Evolutionary conservation across 805 yeast genomes (phyloP), one percentile per base, ranked within the genome.

Genomic region (Sungouiozyma intestinalis): DNA sequence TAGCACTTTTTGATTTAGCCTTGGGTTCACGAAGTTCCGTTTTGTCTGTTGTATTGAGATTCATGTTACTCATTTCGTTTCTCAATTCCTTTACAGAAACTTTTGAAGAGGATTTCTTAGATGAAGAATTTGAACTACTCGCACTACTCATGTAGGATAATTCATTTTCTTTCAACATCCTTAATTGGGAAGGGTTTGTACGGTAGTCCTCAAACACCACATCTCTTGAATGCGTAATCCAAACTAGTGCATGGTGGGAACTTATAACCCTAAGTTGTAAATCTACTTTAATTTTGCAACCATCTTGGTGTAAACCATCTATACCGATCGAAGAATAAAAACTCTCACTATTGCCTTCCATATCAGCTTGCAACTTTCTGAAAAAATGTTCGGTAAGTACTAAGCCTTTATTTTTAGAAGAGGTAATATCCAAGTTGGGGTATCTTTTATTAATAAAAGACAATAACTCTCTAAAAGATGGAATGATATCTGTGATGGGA

Each of bases 311-410:
- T 2, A 64, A 52, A 9, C 83, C 95, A 44, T 69, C 67, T 8
- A 86, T 68, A 33, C 94, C 94, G 17, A 72, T 67, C 1, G 87
- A 80, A 21, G 71, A 68, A 45, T 82, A 80, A 38, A 76, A 62
- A 5, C 74, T 77, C 18, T 72, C 72, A 38, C 68, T 73, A 24
- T 57, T 50, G n/a, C 58, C 63, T 37, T 57, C 60, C 50, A 55
- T 55, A 41, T 71, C 66, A 0, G 82, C 79, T 43, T 71, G 68
- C 41, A 77, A 69, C 49, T 79, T 78, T 47, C 97, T 72, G 64
- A 90, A 87, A 57, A 83, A 81, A 62, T 87, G 96, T 60, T 88
- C 97, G 0, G 97, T 94, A 11, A 88, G 65, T 0, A 88, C 95
- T 40, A 85, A 63, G 1, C 96, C 96, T 45, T 47, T 58, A 41